Evolutionary conservation across 352 stramenopile species (phyloP).

Genomic region (Globisporangium alternatum): DNA sequence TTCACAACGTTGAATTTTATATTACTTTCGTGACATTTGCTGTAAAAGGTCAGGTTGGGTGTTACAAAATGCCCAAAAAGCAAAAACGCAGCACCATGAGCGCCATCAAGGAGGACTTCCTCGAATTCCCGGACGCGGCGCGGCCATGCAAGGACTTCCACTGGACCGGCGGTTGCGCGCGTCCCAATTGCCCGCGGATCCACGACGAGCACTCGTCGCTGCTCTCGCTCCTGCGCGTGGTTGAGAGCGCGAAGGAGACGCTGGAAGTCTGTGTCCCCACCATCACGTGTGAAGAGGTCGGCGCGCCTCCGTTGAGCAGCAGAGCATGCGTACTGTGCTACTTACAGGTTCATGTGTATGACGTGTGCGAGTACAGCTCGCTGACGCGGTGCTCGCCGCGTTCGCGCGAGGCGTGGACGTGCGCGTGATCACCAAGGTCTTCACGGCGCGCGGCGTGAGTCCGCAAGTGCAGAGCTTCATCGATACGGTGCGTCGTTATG

Average conservation of each 20-base stretch:
- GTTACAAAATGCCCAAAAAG: too few species aligned
- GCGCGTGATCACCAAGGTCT: not conserved
- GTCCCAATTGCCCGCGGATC: not conserved
- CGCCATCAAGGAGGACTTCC: too few species aligned
- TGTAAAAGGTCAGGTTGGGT: too few species aligned
- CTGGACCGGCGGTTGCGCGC: not conserved
- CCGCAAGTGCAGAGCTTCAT: not conserved
- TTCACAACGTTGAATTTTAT: too few species aligned
- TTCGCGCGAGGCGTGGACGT: not conserved
- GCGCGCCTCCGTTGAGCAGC: too few species aligned
- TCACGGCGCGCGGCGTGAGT: not conserved
- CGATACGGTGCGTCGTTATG: not conserved
- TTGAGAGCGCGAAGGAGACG: too few species aligned
- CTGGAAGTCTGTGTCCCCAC: not conserved
- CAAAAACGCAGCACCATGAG: too few species aligned
- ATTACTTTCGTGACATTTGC: too few species aligned
- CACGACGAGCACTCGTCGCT: slow-evolving; percentile 3
- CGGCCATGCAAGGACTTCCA: not conserved
- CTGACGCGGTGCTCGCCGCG: not conserved
- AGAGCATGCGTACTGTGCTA: too few species aligned
- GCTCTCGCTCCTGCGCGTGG: not conserved
- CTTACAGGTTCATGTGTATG: too few species aligned
- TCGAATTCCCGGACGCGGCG: slow-evolving; percentile 2
- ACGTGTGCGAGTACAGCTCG: not conserved
- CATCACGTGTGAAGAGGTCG: slow-evolving; percentile 4